Evolutionary conservation across 2,329 filamentous ascomycete species (phyloP).

Genomic region (Aspergillus novoparasiticus): DNA sequence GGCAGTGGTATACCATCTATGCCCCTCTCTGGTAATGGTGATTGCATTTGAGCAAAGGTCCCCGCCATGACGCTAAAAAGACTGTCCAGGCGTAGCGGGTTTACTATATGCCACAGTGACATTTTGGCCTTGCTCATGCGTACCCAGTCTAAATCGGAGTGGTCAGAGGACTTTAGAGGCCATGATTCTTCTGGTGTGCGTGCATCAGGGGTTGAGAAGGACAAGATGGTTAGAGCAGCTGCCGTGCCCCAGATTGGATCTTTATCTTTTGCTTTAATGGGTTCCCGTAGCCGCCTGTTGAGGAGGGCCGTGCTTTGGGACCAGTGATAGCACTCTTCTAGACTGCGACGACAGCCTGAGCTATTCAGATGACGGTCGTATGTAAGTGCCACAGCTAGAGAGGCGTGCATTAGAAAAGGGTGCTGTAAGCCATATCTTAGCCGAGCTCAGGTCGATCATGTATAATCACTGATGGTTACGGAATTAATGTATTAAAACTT

Average conservation of each 20-base stretch:
- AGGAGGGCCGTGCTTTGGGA: slow-evolving; percentile 46
- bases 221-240: slow-evolving; percentile 44
- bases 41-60: slow-evolving; percentile 41
- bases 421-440: slow-evolving; percentile 33
- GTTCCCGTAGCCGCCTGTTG: slow-evolving; percentile 38
- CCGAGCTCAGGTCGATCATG: neutral
- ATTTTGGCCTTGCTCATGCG: slow-evolving; percentile 60
- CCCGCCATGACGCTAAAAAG: slow-evolving; percentile 43
- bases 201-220: slow-evolving; percentile 46
- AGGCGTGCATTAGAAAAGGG: slow-evolving; percentile 52
- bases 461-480: neutral
- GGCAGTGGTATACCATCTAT: slow-evolving; percentile 23
- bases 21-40: slow-evolving; percentile 32
- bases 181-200: slow-evolving; percentile 52
- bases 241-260: slow-evolving; percentile 54
- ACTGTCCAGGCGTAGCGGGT: slow-evolving; percentile 53
- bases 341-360: slow-evolving; percentile 25
- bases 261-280: slow-evolving; percentile 39
- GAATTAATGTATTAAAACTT: slow-evolving; percentile 21
- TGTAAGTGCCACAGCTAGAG: slow-evolving; percentile 45
- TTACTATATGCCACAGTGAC: slow-evolving; percentile 54
- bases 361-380: slow-evolving; percentile 37
- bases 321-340: slow-evolving; percentile 50
- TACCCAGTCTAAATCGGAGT: slow-evolving; percentile 60
- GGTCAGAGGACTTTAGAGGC: slow-evolving; percentile 53